Base-by-base conservation (phyloP, 495 filamentous ascomycete genomes). In the Trichocladium uniseriatum region DNA sequence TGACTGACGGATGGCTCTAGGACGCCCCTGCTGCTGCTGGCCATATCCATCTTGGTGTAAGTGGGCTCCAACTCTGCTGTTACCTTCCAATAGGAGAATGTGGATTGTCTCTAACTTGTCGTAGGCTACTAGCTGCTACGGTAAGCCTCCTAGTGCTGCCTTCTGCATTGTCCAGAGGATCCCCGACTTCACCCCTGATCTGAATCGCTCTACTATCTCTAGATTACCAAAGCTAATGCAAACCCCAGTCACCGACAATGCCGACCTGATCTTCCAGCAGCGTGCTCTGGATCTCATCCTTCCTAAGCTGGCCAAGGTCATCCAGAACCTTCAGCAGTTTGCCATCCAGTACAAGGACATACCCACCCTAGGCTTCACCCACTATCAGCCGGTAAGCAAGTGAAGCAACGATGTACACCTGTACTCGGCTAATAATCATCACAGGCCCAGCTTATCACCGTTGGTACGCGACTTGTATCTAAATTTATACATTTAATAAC, bases 261-360 rank as follows among this genome's bases (percentile, higher is more conserved):
- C 86, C 22, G 91, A 97, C 56, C 67, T 95, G 38, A 91, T 95
- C 57, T 80, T 95, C 62, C 70, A 90, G 47, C 74, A 83, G 5
- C 79, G 89, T 39, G 78, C 69, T 5, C 71, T 95, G 21, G 79
- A 90, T 59, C 73, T 94, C 45, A 64, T 95, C 6, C 78, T 94
- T 14, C 84, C 84, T 37, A 95, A 94, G 69, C 70, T 97, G 1
- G 90, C 91, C 14, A 87, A 77, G 36, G 84, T 92, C 49, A 84
- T 97, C 52, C 70, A 82, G 52, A 92, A 91, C 64, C 75, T 96
- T 32, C 73, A 79, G 37, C 56, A 74, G 6, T 96, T 96, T 63
- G 85, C 90, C 34, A 57, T 83, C 46, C 57, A 90, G 66, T 81
- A 85, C 72, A 91, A 89, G 70, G 79, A 60, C 20, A 46, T 55